Percentiles rank a stretch among this genome's conserved stretches.
These are phyloP conservation scores for Phytopythium vexans DNA, from an alignment of 352 stramenopile species.

Conservation along the genomic window DNA sequence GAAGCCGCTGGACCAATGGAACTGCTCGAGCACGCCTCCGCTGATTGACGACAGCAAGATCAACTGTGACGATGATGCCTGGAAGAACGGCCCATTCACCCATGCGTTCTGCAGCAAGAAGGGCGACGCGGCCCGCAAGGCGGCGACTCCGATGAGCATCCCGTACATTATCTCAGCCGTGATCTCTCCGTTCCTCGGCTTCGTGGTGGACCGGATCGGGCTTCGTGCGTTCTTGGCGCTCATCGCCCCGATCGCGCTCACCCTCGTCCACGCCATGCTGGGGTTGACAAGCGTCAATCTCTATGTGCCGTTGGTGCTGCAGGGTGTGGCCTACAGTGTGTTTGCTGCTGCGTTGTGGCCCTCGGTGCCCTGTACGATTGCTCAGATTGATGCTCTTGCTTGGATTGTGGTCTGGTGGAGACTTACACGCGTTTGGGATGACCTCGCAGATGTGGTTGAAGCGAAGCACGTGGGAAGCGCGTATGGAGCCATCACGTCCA, in stretches of 20 bases:
- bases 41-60: constrained; percentile 69
- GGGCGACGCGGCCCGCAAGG: constrained; percentile 51
- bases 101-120: constrained; percentile 63
- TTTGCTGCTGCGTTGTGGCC: constrained; percentile 93
- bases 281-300: constrained; percentile 69
- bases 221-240: constrained; percentile 79
- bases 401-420: neutral
- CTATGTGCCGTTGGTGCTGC: constrained; percentile 84
- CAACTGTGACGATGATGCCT: constrained; percentile 72
- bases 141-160: constrained; percentile 89
- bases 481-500: constrained; percentile 92
- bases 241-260: constrained; percentile 71
- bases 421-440: neutral
- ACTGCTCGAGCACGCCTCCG: constrained; percentile 51
- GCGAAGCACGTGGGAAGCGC: constrained; percentile 86
- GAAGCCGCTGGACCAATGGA: constrained; percentile 47
- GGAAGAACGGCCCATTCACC: constrained; percentile 62
- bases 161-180: constrained; percentile 91
- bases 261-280: constrained; percentile 84
- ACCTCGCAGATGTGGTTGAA: constrained; percentile 73
- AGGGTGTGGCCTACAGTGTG: constrained; percentile 91
- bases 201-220: constrained; percentile 89
- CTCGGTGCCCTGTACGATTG: constrained; percentile 70
- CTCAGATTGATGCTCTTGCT: neutral
- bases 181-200: constrained; percentile 88